Conservation (phyloP, 1,139 yeast species). For the Debaryomyces udenii region DNA sequence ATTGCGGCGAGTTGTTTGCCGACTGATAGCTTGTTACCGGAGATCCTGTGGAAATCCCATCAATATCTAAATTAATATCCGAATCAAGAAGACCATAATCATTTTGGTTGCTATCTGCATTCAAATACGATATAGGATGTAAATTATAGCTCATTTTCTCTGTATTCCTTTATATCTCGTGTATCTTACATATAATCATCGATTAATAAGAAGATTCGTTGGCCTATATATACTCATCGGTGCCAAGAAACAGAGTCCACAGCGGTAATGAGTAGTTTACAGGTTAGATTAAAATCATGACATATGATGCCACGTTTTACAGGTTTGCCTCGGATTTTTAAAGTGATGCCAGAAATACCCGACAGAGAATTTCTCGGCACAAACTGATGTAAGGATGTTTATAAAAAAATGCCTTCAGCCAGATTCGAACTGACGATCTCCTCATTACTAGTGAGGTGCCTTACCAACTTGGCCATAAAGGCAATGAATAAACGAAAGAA, state of each 20-base stretch:
- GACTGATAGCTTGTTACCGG: constrained; percentile 31
- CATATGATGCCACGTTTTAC: constrained; percentile 1
- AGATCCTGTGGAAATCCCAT: constrained; percentile 32
- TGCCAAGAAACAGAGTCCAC: constrained; percentile 10
- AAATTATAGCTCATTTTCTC: constrained; percentile 43
- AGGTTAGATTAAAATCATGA: constrained; percentile 4
- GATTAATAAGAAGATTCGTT: not conserved
- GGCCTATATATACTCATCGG: constrained; percentile 6
- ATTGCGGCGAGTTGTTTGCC: constrained; percentile 36
- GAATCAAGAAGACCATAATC: constrained; percentile 22
- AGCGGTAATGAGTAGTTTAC: not conserved
- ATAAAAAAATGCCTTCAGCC: constrained; percentile 68
- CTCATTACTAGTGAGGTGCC: constrained; percentile 91
- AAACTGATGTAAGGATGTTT: no score
- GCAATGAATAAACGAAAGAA: constrained; percentile 39
- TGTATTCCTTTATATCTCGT: not conserved
- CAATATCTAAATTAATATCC: constrained; percentile 33
- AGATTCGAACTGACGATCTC: constrained; percentile 88
- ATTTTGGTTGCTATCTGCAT: constrained; percentile 30
- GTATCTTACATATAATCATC: not conserved
- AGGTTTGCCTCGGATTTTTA: not conserved
- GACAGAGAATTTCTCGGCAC: no score
- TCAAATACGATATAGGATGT: constrained; percentile 49
- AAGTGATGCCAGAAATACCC: no score
- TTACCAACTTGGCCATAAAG: constrained; percentile 83